These are phyloP conservation scores for Chondrus crispus DNA, from an alignment of 23 red algal genomes.

Conservation along the genomic window DNA sequence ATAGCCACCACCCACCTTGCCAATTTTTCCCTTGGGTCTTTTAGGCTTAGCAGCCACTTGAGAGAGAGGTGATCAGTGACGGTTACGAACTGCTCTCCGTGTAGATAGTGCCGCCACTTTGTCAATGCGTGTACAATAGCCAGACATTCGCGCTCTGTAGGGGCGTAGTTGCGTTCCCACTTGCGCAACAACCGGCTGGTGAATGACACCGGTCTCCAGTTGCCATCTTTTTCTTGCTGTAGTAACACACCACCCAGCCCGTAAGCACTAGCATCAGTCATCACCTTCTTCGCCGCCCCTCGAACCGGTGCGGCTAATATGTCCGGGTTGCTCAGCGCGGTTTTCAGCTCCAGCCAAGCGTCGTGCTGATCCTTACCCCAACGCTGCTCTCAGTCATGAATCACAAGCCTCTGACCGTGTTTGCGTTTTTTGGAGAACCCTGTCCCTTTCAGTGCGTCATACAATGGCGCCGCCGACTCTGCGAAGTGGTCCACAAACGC, in stretches of 20 bases:
- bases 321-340: too few relatives aligned
- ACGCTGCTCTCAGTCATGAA: too few relatives aligned
- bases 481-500: neutral
- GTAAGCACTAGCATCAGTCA: neutral
- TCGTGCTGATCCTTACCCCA: too few relatives aligned
- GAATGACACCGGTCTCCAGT: neutral
- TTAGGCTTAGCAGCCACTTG: neutral
- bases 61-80: constrained; percentile 16
- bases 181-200: neutral
- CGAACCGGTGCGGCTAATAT: neutral
- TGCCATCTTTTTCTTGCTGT: neutral
- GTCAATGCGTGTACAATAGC: neutral
- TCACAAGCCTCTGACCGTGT: neutral
- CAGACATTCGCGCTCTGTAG: neutral
- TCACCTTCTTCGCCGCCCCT: neutral
- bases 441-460: neutral
- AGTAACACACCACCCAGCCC: neutral
- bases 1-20: neutral
- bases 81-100: neutral
- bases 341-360: too few relatives aligned
- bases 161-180: neutral
- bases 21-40: neutral
- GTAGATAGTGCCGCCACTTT: neutral
- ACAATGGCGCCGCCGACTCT: neutral
- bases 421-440: neutral